Evolutionary conservation across 1,284 basidiomycete species (phyloP).

Genomic region (Baeospora myosura): DNA sequence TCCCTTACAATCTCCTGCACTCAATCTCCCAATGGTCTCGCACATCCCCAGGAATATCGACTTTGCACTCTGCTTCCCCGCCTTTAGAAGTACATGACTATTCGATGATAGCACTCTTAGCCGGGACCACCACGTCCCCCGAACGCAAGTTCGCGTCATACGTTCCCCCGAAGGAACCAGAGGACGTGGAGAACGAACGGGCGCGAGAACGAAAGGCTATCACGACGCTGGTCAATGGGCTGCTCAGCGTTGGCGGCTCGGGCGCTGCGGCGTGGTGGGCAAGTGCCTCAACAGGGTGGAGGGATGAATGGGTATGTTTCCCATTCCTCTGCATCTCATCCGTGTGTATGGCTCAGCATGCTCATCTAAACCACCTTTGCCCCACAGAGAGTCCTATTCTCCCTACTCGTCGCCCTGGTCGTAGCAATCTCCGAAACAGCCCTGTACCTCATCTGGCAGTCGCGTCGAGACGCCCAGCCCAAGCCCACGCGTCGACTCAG

Average conservation of each 20-base stretch:
- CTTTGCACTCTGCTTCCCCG: slow-evolving; percentile 35
- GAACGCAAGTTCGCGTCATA: slow-evolving; percentile 56
- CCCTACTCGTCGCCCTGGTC: slow-evolving; percentile 49
- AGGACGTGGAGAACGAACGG: slow-evolving; percentile 33
- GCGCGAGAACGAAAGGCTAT: slow-evolving; percentile 57
- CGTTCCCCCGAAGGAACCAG: slow-evolving; percentile 34
- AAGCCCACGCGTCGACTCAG: slow-evolving; percentile 14
- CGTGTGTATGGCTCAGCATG: too few species aligned
- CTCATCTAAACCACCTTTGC: slow-evolving; percentile 7
- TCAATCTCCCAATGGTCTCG: slow-evolving; percentile 64
- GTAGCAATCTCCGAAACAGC: slow-evolving; percentile 62
- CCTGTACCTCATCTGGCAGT: slow-evolving; percentile 67
- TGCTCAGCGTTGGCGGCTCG: slow-evolving; percentile 60
- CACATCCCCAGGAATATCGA: slow-evolving; percentile 35
- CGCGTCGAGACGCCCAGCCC: slow-evolving; percentile 27
- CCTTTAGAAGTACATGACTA: slow-evolving; percentile 51
- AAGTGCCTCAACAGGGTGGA: slow-evolving; percentile 54
- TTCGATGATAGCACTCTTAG: slow-evolving; percentile 66
- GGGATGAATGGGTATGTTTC: slow-evolving; percentile 59
- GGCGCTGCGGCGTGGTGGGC: slow-evolving; percentile 69
- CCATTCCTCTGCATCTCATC: slow-evolving; percentile 11
- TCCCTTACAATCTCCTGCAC: slow-evolving; percentile 54
- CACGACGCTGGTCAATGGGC: slow-evolving; percentile 59
- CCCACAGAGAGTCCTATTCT: slow-evolving; percentile 52
- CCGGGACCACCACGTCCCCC: slow-evolving; percentile 67